phyloP scores from a whole-genome alignment of 495 filamentous ascomycete genomes.

The Hypoxylon lienhwacheense region DNA sequence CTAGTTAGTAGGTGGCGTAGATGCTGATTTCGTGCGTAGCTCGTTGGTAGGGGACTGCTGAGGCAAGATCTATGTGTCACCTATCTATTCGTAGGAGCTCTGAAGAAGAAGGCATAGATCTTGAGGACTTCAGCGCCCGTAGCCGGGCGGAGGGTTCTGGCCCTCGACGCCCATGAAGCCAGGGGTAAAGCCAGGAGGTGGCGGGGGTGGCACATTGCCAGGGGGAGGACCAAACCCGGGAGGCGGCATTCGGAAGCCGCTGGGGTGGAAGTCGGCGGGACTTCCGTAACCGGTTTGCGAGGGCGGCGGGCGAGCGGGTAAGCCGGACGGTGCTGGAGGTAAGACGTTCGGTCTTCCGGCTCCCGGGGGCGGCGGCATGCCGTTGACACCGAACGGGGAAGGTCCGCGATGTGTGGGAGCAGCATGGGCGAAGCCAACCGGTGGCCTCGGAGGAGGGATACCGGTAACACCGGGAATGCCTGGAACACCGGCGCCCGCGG shows the following conservation, averaged over 20 bases:
- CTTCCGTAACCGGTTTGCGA: slow-evolving; percentile 77
- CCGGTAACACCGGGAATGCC: too few species aligned
- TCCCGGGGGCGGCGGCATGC: slow-evolving; percentile 32
- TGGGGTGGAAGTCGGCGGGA: slow-evolving; percentile 65
- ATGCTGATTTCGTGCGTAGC: too few species aligned
- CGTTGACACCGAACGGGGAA: slow-evolving; percentile 40
- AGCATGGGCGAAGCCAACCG: slow-evolving; percentile 37
- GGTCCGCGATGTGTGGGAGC: slow-evolving; percentile 51
- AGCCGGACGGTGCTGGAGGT: slow-evolving; percentile 69
- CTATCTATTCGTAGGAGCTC: neutral
- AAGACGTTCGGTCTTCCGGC: slow-evolving; percentile 40
- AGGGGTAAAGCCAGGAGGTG: slow-evolving; percentile 56
- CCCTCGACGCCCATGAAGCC: slow-evolving; percentile 1
- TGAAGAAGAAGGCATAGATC: neutral
- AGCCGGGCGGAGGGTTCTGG: slow-evolving; percentile 17
- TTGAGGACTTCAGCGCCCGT: slow-evolving; percentile 30
- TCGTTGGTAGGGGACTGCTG: too few species aligned
- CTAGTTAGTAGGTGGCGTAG: too few species aligned
- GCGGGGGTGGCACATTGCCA: slow-evolving; percentile 38
- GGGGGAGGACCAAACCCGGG: slow-evolving; percentile 59
- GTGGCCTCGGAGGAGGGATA: slow-evolving; percentile 36
- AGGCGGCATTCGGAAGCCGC: slow-evolving; percentile 46
- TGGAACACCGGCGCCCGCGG: slow-evolving; percentile 30
- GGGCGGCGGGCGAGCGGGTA: slow-evolving; percentile 78
- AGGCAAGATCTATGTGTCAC: neutral